A percentile compares a stretch with the other conserved stretches of the same genome.
Evolutionary conservation across 1,139 yeast genomes (phyloP).

Genomic region (Chernovozyma aurita): DNA sequence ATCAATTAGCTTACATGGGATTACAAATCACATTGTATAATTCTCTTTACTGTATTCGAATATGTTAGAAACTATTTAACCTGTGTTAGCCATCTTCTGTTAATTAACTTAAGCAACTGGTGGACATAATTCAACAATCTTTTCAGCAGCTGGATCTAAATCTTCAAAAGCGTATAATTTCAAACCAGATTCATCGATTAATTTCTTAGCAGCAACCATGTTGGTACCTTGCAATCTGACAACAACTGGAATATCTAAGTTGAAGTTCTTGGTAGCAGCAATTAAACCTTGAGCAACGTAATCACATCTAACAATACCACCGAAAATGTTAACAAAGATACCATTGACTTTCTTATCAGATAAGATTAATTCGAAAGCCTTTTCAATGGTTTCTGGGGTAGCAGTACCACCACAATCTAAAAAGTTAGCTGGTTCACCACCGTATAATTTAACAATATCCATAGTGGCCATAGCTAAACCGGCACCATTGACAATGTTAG

Average conservation of each 20-base stretch:
- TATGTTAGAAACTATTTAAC: neutral
- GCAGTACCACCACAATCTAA: constrained; percentile 99
- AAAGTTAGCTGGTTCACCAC: constrained; percentile 99
- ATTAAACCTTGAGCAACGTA: constrained; percentile 97
- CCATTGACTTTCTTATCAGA: constrained; percentile 89
- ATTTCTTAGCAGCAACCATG: constrained; percentile 80
- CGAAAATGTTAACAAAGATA: constrained; percentile 96
- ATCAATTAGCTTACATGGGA: too few species aligned
- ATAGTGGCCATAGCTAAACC: constrained; percentile 99
- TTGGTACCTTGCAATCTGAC: constrained; percentile 99
- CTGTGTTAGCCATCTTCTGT: too few species aligned
- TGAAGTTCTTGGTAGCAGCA: constrained; percentile 93
- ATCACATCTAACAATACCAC: constrained; percentile 99
- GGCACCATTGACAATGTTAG: constrained; percentile 98
- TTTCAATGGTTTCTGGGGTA: constrained; percentile 95
- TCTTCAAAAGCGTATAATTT: constrained; percentile 90
- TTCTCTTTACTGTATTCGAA: neutral
- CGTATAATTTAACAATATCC: constrained; percentile 97
- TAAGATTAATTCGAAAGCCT: constrained; percentile 91
- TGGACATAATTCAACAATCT: constrained; percentile 73
- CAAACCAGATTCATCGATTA: constrained; percentile 85
- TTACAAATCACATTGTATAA: too few species aligned
- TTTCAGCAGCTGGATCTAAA: constrained; percentile 96
- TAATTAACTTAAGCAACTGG: neutral
- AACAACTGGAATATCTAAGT: constrained; percentile 89